phyloP scores from a whole-genome alignment of 1,284 basidiomycete species.

The Sphagnurus paluster region DNA sequence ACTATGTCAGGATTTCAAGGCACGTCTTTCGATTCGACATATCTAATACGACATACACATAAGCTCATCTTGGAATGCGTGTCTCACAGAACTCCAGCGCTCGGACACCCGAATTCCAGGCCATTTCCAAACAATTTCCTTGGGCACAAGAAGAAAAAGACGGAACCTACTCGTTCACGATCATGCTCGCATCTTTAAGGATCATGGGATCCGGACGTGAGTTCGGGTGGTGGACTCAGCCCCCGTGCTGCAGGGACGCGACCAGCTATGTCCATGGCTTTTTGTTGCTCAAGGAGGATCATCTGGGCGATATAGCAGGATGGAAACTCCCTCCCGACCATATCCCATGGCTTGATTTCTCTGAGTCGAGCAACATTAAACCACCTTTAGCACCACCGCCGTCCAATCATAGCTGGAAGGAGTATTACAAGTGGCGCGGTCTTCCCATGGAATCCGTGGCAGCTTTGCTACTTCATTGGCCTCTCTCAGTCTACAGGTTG shows the following conservation, averaged over 20 bases:
- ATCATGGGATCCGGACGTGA: slow-evolving; percentile 10
- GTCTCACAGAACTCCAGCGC: neutral
- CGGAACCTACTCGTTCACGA: neutral
- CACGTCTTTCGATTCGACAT: neutral
- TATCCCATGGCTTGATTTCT: slow-evolving; percentile 19
- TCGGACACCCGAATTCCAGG: slow-evolving; percentile 3
- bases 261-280: slow-evolving; percentile 4
- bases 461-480: slow-evolving; percentile 23
- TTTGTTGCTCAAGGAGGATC: slow-evolving; percentile 10
- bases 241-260: slow-evolving; percentile 4
- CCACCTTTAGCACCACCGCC: slow-evolving; percentile 10
- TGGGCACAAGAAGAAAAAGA: slow-evolving; percentile 9
- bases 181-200: slow-evolving; percentile 2
- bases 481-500: slow-evolving; percentile 17
- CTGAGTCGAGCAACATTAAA: neutral
- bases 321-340: slow-evolving; percentile 13
- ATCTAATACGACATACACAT: neutral
- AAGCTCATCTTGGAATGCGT: too few relatives aligned
- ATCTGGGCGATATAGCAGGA: slow-evolving; percentile 6
- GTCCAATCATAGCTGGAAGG: slow-evolving; percentile 24
- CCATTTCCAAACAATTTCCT: slow-evolving; percentile 14
- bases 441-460: slow-evolving; percentile 23
- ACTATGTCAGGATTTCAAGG: slow-evolving; percentile 6
- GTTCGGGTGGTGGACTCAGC: slow-evolving; percentile 12
- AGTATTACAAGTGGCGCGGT: slow-evolving; percentile 22